Evolutionary conservation across 176 grass and related monocot genomes (phyloP).

Genomic region (Oryza glumipatula): DNA sequence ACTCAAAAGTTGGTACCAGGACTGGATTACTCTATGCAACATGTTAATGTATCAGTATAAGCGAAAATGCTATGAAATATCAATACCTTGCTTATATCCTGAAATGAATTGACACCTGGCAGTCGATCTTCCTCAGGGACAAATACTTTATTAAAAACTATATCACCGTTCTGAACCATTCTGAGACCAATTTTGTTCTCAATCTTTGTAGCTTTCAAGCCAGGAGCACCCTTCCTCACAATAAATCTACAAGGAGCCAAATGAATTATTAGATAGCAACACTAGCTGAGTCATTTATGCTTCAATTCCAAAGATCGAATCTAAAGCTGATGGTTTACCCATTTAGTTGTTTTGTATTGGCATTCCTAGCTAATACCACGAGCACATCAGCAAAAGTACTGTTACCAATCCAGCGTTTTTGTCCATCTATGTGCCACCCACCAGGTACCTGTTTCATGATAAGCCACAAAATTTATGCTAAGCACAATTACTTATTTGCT

Average conservation of each 20-base stretch:
- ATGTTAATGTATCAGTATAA: not conserved
- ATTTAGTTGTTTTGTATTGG: slow-evolving; percentile 64
- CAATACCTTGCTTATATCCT: slow-evolving; percentile 74
- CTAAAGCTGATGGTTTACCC: slow-evolving; percentile 48
- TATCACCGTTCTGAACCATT: slow-evolving; percentile 87
- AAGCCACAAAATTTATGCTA: slow-evolving; percentile 6
- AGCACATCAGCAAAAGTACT: slow-evolving; percentile 82
- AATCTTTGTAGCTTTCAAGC: slow-evolving; percentile 71
- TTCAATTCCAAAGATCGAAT: slow-evolving; percentile 20
- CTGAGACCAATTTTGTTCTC: slow-evolving; percentile 82
- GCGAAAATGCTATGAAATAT: not conserved
- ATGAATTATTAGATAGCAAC: not conserved
- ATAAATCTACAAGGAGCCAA: slow-evolving; percentile 59
- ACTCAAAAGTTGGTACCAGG: not conserved
- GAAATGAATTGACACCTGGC: slow-evolving; percentile 66
- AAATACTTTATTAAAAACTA: slow-evolving; percentile 69
- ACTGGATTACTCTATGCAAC: slow-evolving; percentile 1
- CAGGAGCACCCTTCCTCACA: slow-evolving; percentile 68
- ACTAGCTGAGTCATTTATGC: slow-evolving; percentile 4
- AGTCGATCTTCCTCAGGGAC: slow-evolving; percentile 75
- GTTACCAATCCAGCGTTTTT: slow-evolving; percentile 85
- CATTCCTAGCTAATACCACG: slow-evolving; percentile 68
- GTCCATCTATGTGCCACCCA: slow-evolving; percentile 72
- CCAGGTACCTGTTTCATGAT: slow-evolving; percentile 56
- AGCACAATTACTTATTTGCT: not conserved